Base-by-base conservation (phyloP, 306 rosid genomes). In the Amphicarpaea edgeworthii region DNA sequence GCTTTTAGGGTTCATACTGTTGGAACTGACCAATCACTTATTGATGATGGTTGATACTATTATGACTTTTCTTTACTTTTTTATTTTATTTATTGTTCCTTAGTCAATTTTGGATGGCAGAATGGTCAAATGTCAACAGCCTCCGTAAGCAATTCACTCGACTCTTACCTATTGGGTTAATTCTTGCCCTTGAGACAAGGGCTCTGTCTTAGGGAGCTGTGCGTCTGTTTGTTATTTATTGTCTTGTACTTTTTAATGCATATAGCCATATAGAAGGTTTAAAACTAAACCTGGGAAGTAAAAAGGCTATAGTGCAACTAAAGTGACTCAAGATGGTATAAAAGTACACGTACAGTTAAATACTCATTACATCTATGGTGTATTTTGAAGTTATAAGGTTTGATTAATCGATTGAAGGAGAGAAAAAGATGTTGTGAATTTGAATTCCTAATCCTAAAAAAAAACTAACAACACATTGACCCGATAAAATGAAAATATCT, bases 71-170 rank as follows among this genome's bases (percentile, higher is more conserved):
- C 3, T 3, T 28, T 28, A n/a, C 0, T 28, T 28, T 3, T 1
- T 28, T 28, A 11, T 10, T 10, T 28, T 8, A 16, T 50, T 30
- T 70, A 20, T 72, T 38, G 66, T 40, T 72, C 54, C 67, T 14
- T 14, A 5, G 77, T 72, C 77, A 72, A 72, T 40, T 42, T 57
- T 40, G 68, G 68, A 41, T 57, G 68, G 55, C 43, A 24, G 57
- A 57, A 41, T 72, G 41, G 77, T 72, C 77, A 40, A 57, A 32
- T 51, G 64, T 7, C 58, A 24, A 45, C 23, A 51, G 75, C 54
- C 77, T 21, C 49, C 77, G 7, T 23, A 38, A 20, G 38, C 23
- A 7, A 53, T 11, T 54, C 14, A 42, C 40, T 38, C 21, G 28
- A 51, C 38, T 38, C 38, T 30, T 38, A 34, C 65, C 66, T 15